Conservation (phyloP, 257 asterid species). For the Gardenia jasminoides region DNA sequence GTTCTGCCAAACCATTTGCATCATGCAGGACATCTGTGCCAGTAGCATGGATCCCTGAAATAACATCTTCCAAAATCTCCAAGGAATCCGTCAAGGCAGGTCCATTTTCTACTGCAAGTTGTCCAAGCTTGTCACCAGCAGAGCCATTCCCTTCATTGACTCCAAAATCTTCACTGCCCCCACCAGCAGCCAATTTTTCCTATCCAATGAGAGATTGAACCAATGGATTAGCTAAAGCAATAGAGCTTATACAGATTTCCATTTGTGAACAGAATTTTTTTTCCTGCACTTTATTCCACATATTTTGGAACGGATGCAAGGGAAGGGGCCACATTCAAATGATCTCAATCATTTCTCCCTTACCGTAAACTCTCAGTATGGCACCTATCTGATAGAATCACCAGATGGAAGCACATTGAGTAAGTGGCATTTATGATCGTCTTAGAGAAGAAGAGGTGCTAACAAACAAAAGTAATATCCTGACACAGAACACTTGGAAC, state of each 20-base stretch:
- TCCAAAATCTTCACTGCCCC: constrained; percentile 34
- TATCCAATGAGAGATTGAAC: constrained; percentile 19
- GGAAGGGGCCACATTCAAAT: not conserved
- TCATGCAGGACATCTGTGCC: constrained; percentile 34
- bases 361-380: not conserved
- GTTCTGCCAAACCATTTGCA: constrained; percentile 34
- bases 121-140: constrained; percentile 33
- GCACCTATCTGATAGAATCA: not conserved
- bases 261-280: not conserved
- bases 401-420: not conserved
- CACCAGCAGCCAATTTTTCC: constrained; percentile 32
- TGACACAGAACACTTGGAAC: not conserved
- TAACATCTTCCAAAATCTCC: constrained; percentile 37
- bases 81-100: constrained; percentile 30
- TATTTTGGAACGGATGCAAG: not conserved
- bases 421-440: not conserved
- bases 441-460: not conserved
- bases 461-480: not conserved
- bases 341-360: not conserved
- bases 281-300: not conserved
- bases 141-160: constrained; percentile 30
- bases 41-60: constrained; percentile 12
- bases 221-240: not conserved
- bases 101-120: constrained; percentile 33
- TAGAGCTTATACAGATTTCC: not conserved